Evolutionary conservation across 352 stramenopile species (phyloP).

Genomic region (Globisporangium rhizosaccharum): DNA sequence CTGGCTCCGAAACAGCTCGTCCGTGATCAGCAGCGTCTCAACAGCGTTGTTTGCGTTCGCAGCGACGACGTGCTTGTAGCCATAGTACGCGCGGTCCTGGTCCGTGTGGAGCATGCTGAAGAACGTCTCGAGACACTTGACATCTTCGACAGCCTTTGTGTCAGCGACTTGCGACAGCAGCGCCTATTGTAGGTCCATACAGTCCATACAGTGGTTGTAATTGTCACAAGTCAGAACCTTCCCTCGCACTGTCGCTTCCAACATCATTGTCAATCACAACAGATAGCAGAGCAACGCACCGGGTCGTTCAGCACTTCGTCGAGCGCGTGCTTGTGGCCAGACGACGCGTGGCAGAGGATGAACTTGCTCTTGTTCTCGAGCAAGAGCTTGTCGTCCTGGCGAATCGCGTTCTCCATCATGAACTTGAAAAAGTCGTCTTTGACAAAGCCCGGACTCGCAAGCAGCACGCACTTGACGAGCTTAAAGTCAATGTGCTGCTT

Average conservation of each 20-base stretch:
- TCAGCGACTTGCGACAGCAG: constrained; percentile 93
- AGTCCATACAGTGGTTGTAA: too few species aligned
- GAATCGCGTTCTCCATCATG: constrained; percentile 88
- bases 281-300: constrained; percentile 10
- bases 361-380: constrained; percentile 97
- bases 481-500: constrained; percentile 96
- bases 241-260: too few species aligned
- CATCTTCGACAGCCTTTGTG: constrained; percentile 92
- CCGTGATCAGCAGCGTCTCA: constrained; percentile 93
- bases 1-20: constrained; percentile 92
- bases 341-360: constrained; percentile 92
- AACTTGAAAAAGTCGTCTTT: constrained; percentile 99
- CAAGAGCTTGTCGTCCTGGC: constrained; percentile 91
- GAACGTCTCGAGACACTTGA: constrained; percentile 92
- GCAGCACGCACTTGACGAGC: constrained; percentile 94
- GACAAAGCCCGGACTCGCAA: constrained; percentile 95
- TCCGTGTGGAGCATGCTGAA: constrained; percentile 95
- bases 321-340: constrained; percentile 96
- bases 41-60: constrained; percentile 93
- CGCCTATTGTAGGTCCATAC: constrained; percentile 13
- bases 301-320: constrained; percentile 95
- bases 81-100: constrained; percentile 96
- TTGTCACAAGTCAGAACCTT: too few species aligned
- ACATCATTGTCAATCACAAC: too few species aligned
- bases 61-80: constrained; percentile 90